Conservation (phyloP, 257 asterid species). For the Jacaranda mimosifolia region DNA sequence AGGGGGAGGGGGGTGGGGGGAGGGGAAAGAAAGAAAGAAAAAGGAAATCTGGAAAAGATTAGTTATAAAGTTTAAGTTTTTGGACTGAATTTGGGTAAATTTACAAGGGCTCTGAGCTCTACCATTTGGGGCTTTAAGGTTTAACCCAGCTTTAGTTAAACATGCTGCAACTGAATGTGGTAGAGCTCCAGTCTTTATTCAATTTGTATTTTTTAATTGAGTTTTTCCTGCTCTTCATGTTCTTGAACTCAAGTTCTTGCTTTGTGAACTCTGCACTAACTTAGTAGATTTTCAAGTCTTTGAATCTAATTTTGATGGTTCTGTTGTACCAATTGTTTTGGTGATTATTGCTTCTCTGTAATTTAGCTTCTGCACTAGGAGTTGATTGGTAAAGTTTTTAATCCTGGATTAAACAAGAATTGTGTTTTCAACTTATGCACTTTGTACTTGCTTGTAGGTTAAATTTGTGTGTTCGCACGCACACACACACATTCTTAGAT, state of each 20-base stretch:
- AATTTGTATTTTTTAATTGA: neutral
- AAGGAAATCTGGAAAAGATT: neutral
- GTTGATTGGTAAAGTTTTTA: constrained; percentile 2
- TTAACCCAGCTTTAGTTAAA: neutral
- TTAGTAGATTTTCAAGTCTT: constrained; percentile 1
- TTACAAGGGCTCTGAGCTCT: neutral
- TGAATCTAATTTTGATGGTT: neutral
- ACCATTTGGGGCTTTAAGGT: neutral
- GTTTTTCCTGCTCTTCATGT: constrained; percentile 4
- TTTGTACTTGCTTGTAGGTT: constrained; percentile 17
- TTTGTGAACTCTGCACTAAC: neutral
- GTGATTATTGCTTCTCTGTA: neutral
- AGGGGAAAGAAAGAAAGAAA: no score
- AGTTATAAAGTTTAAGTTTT: neutral
- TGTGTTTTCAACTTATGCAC: neutral
- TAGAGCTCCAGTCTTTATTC: constrained; percentile 7
- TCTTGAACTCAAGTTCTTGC: constrained; percentile 10
- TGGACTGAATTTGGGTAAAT: constrained; percentile 9
- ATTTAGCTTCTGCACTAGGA: constrained; percentile 6
- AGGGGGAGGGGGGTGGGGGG: no score
- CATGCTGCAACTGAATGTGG: constrained; percentile 5
- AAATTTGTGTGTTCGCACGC: neutral
- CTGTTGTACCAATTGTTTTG: neutral
- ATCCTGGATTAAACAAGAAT: constrained; percentile 10
- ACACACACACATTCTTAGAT: neutral